phyloP scores from a whole-genome alignment of 1,139 yeast genomes.

The Geotrichum europaeum region DNA sequence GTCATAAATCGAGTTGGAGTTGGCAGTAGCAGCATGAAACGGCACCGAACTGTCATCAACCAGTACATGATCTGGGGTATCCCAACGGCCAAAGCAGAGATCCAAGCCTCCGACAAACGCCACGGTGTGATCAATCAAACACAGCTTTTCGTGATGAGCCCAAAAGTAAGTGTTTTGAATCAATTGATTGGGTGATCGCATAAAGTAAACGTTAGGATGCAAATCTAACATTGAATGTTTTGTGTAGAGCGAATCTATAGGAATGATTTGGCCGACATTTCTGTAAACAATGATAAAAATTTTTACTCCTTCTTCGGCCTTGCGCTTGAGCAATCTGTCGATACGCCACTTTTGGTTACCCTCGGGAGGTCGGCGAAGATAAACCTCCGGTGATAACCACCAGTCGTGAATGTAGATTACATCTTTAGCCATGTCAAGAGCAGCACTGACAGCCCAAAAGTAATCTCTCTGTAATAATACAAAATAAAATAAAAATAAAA shows the following conservation, averaged over 20 bases:
- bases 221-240: slow-evolving; percentile 85
- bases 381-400: slow-evolving; percentile 96
- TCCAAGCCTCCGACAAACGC: slow-evolving; percentile 96
- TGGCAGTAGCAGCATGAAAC: slow-evolving; percentile 24
- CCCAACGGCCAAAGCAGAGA: slow-evolving; percentile 91
- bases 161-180: slow-evolving; percentile 90
- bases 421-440: slow-evolving; percentile 89
- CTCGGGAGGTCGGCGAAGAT: slow-evolving; percentile 87
- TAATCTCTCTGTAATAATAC: slow-evolving; percentile 53
- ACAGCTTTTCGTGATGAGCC: slow-evolving; percentile 97
- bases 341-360: slow-evolving; percentile 93
- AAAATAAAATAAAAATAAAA: neutral
- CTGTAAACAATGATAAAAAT: slow-evolving; percentile 90
- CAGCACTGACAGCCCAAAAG: slow-evolving; percentile 93
- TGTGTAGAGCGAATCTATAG: slow-evolving; percentile 90
- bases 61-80: slow-evolving; percentile 91
- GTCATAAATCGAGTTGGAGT: slow-evolving; percentile 12
- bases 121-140: slow-evolving; percentile 78
- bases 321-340: slow-evolving; percentile 79
- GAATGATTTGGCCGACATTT: slow-evolving; percentile 88
- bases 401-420: slow-evolving; percentile 94
- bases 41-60: slow-evolving; percentile 59
- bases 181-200: slow-evolving; percentile 93
- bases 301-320: slow-evolving; percentile 93
- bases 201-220: slow-evolving; percentile 80